Base-by-base conservation (phyloP, 1,139 yeast species). In the Chernovozyma aurita region DNA sequence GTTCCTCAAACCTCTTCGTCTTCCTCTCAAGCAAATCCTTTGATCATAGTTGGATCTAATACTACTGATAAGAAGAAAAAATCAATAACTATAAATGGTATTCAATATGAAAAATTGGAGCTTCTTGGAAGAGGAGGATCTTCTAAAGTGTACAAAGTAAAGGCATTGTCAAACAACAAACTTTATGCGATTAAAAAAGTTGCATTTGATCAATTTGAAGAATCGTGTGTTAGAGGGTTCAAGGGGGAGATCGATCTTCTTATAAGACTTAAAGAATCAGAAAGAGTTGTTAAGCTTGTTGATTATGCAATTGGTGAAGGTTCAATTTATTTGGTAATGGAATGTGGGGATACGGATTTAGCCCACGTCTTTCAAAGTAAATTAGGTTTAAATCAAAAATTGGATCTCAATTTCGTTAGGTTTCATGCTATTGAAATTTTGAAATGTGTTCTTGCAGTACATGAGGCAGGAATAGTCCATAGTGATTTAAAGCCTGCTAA, bases 401-500 rank as follows among this genome's bases (percentile, higher is more conserved):
- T 86, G 43, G 96, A 90, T 53, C 50, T 83, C 34, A 80, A 81
- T 42, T 88, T 90, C 64, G 85, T 92, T 4, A 70, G 90, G 40
- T 90, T 78, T 55, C 87, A 88, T 59, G 76, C 95, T 1, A 70
- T 75, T 28, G 97, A 92, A 50, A 73, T 92, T 64, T 61, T 90
- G 30, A 77, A 76, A 45, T 92, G 97, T 62, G 94, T 92, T 3
- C 69, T 76, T 38, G 94, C 90, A 3, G 97, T 92, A 7, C 98
- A 92, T 58, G 73, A 75, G 41, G 80, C 85, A 21, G 97, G 85
- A 18, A 82, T 92, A 44, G 96, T 92, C 27, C 98, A 92, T 55
- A 85, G 96, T 14, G 98, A 92, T 57, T 69, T 92, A 47, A 92
- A 92, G 55, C 98, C 98, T 0, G 97, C 97, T 0, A 92, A 92